Base-by-base conservation (phyloP, 2,329 filamentous ascomycete genomes). In the Beauveria brongniartii region DNA sequence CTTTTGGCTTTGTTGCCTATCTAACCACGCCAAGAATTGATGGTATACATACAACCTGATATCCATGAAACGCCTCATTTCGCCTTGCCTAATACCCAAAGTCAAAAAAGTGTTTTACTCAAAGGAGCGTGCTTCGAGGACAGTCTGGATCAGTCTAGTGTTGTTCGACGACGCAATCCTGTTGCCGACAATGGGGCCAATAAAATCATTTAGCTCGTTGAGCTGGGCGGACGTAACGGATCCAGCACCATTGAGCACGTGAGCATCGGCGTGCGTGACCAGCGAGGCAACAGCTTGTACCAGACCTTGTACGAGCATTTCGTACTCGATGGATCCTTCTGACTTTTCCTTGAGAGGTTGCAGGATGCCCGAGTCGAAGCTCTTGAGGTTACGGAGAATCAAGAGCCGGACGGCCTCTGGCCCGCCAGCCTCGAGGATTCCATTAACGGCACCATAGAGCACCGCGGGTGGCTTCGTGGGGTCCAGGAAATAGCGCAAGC, bases 401-500 rank as follows among this genome's bases (percentile, higher is more conserved):
- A 85, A 72, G 2, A 85, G 75, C 14, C 82, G 80, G 41, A 85
- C 78, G 8, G 81, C 80, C 68, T 85, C 82, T 24, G 80, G 76
- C 0, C 82, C 92, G 28, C 92, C 91, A 26, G 95, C 87, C 1
- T 88, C 85, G 2, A 88, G 81, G 3, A 99, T 78, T 1, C 92
- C 93, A 34, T 87, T 83, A 24, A 99, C 82, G 7, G 93, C 91
- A 50, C 94, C 94, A 71, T 94, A 99, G 69, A 96, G 90, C 1
- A 93, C 88, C 1, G 90, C 86, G 0, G 92, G 83, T 0, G 92
- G 87, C 69, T 92, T 91, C 48, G 87, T 85, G 0, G 91, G 90
- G 69, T 97, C 92, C 34, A 99, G 82, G 73, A 97, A 93, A 68
- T 89, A 87, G 75, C 96, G 96, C 40, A 97, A 82, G 69, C 92